These are phyloP conservation scores for Penicillium freii DNA, from an alignment of 2,329 filamentous ascomycete genomes.

Conservation along the genomic window DNA sequence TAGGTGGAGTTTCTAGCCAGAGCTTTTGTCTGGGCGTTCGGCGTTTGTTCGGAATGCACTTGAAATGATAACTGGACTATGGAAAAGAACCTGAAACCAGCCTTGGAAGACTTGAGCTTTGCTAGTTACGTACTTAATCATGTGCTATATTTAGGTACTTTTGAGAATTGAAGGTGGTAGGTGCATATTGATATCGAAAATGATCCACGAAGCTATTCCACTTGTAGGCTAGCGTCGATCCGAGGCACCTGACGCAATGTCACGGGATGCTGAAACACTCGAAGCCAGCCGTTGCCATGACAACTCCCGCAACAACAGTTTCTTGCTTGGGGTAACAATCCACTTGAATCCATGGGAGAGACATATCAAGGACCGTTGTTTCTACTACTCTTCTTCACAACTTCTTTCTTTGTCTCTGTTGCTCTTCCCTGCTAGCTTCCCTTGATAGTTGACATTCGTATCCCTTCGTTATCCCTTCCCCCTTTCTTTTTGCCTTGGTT, in stretches of 20 bases:
- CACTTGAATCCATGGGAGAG: conserved; percentile 26
- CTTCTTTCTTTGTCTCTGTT: conserved; percentile 11
- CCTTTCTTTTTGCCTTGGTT: conserved; percentile 8
- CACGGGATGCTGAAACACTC: conserved; percentile 15
- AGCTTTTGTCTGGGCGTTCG: background rate
- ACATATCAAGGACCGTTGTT: conserved; percentile 23
- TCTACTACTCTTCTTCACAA: conserved; percentile 13
- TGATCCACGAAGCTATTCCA: conserved; percentile 8
- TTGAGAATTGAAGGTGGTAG: background rate
- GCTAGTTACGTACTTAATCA: background rate
- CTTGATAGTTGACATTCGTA: conserved; percentile 10
- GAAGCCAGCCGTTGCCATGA: conserved; percentile 32
- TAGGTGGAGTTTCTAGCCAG: background rate
- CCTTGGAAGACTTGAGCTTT: background rate
- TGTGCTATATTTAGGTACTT: background rate
- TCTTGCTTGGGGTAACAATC: conserved; percentile 30
- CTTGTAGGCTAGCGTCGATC: conserved; percentile 18
- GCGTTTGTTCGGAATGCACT: background rate
- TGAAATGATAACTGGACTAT: too few relatives aligned
- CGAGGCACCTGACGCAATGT: conserved; percentile 5
- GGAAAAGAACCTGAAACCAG: background rate
- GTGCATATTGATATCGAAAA: conserved; percentile 4
- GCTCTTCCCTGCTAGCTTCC: conserved; percentile 11
- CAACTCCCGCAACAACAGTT: conserved; percentile 34
- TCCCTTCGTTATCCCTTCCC: conserved; percentile 26